Conservation (phyloP, 768 basidiomycete species). For the Phylloporus sp. region DNA sequence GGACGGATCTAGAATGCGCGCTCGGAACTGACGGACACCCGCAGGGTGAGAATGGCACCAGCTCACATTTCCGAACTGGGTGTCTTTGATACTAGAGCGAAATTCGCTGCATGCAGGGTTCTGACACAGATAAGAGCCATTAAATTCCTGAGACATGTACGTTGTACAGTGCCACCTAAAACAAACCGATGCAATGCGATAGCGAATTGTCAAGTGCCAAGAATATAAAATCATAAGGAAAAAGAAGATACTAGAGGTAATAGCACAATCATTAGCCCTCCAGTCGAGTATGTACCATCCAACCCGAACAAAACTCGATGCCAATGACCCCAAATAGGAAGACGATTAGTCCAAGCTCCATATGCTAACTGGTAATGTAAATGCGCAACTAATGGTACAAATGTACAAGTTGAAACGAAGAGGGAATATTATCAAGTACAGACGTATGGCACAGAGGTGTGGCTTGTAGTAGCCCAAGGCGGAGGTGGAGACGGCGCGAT, state of each 20-base stretch:
- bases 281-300: conserved; percentile 28
- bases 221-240: conserved; percentile 28
- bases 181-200: conserved; percentile 29
- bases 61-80: not conserved
- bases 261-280: conserved; percentile 31
- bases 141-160: conserved; percentile 12
- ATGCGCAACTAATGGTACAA: conserved; percentile 33
- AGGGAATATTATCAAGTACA: conserved; percentile 32
- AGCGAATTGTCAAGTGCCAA: conserved; percentile 27
- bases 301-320: conserved; percentile 28
- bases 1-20: conserved; percentile 19
- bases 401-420: conserved; percentile 26
- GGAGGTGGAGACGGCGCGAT: conserved; percentile 27
- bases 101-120: not conserved
- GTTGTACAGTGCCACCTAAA: conserved; percentile 30
- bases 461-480: conserved; percentile 14
- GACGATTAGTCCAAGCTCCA: conserved; percentile 31
- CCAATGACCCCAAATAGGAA: conserved; percentile 24
- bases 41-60: conserved; percentile 4
- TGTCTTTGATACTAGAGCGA: not conserved
- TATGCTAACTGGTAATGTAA: conserved; percentile 35
- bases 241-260: conserved; percentile 11
- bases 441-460: conserved; percentile 30
- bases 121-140: not conserved
- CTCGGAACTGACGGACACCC: conserved; percentile 15